phyloP scores from a whole-genome alignment of 768 basidiomycete genomes.

The Cytidiella melzeri region DNA sequence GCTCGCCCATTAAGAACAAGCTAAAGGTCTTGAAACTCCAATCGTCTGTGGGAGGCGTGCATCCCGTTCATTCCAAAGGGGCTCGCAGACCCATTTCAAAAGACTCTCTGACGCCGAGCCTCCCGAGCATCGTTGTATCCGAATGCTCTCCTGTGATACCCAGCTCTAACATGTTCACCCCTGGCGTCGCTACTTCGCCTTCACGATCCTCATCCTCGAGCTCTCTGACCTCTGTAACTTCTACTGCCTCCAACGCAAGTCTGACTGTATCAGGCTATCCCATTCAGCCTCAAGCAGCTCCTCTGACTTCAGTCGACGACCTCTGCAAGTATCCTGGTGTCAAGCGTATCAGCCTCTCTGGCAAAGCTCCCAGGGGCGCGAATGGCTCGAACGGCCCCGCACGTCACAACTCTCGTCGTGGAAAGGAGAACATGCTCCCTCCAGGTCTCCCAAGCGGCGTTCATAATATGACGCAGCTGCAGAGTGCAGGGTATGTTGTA shows the following conservation, averaged over 20 bases:
- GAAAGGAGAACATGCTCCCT: not conserved
- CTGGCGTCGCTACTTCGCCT: not conserved
- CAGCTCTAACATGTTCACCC: conserved; percentile 3
- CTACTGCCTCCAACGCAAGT: too few relatives aligned
- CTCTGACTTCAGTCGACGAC: not conserved
- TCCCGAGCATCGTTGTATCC: conserved; percentile 2
- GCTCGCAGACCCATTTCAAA: not conserved
- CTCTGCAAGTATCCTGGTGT: not conserved
- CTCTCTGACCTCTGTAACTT: not conserved
- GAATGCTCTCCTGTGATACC: not conserved
- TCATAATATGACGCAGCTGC: not conserved
- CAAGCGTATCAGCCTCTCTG: not conserved
- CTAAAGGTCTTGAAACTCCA: not conserved
- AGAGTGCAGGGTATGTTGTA: not conserved
- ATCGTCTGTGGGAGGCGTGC: not conserved
- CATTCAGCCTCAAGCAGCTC: not conserved
- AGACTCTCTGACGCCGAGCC: not conserved
- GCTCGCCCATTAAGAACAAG: conserved; percentile 3
- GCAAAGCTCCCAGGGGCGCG: too few relatives aligned
- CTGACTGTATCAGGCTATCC: not conserved
- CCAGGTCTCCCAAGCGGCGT: not conserved
- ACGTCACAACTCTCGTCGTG: not conserved
- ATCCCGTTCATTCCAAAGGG: too few relatives aligned
- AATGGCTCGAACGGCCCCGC: not conserved
- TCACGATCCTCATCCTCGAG: not conserved